Evolutionary conservation across 371 early-diverging fungal species (phyloP), one percentile per base, ranked within the genome.

Genomic region (Apophysomyces variabilis): DNA sequence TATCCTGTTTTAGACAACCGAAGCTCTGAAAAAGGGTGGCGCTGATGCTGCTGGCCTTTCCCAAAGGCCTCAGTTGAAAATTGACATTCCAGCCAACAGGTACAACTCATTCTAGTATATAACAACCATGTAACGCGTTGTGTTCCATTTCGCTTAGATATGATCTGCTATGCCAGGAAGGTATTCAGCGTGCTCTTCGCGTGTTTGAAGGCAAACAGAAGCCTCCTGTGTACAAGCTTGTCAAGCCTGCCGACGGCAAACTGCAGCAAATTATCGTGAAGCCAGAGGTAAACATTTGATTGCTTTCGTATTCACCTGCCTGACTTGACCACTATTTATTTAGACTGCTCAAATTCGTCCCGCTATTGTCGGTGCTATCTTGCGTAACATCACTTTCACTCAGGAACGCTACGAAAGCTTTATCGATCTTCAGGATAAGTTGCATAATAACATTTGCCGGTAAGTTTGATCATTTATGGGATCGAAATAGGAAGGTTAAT

Each of bases 71-170:
- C 78, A 95, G 68, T 93, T 97, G 77, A 96, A 97, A 80, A 98
- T 99, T 75, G 99, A 99, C 70, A 96, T 99, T 69, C 98, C 99
- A 58, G 99, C 99, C 68, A 99, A 99, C 87, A 90, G 99, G 92
- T 98, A 90, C 63, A 32, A 0, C 38, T 41, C 46, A 35, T 11
- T 37, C 11, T 57, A 12, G 44, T 41, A 61, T 16, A 35, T n/a
- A 35, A 47, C 50, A 39, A 26, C 56, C 21, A 14, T 11, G 35
- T 26, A 18, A 16, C 16, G 44, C 26, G 37, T 54, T 38, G 7
- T 38, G 18, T 38, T 43, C 13, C 16, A 26, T 26, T 26, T 26
- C 32, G 32, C 32, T 18, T 64, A 93, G 98, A 78, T 97, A 97
- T 68, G 99, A 99, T 75, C 84, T 99, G 81, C 85, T 98, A 45